Evolutionary conservation across 1,139 yeast species (phyloP), one percentile per base, ranked within the genome.

Genomic region (Oligophagozyma castellii): DNA sequence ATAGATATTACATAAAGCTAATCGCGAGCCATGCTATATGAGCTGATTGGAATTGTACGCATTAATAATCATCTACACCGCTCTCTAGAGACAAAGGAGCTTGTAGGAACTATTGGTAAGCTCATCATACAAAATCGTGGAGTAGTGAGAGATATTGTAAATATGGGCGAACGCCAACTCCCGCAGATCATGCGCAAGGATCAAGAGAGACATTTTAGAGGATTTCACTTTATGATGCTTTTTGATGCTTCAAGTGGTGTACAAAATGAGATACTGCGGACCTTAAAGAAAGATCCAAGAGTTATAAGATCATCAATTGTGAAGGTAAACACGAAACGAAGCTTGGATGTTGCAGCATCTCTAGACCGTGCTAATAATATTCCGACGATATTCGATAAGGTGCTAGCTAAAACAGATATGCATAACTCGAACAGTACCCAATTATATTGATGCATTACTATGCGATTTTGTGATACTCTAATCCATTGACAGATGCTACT

Each of bases 191-290:
- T 81, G 56, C 72, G 75, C 44, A 81, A 80, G 51, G 84, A 83
- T 49, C 93, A 86, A 51, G 94, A 84, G 52, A 67, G 73, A 39
- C 93, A 86, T 53, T 80, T 81, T 52, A 86, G 81, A 51, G 96
- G 95, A 2, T 77, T 76, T 36, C 89, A 83, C 46, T 86, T 86
- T 46, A 57, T 80, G 38, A 71, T 89, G 73, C 65, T 80, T 14
- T 89, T 89, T 51, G 96, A 89, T 51, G 67, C 84, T 2, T 77
- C 92, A 30, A 67, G 86, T 10, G 73, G 76, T 29, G 95, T 81
- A 6, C 96, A 86, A 55, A 69, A 76, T 29, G 94, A 84, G 57
- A 72, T 89, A 33, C 58, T 75, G 40, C 69, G 93, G 57, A 74
- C 93, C 3, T 59, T 86, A 43, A 71, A 78, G 47, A 70, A 71